Base-by-base conservation (phyloP, 2,329 filamentous ascomycete genomes). In the Xylariaceae sp. region DNA sequence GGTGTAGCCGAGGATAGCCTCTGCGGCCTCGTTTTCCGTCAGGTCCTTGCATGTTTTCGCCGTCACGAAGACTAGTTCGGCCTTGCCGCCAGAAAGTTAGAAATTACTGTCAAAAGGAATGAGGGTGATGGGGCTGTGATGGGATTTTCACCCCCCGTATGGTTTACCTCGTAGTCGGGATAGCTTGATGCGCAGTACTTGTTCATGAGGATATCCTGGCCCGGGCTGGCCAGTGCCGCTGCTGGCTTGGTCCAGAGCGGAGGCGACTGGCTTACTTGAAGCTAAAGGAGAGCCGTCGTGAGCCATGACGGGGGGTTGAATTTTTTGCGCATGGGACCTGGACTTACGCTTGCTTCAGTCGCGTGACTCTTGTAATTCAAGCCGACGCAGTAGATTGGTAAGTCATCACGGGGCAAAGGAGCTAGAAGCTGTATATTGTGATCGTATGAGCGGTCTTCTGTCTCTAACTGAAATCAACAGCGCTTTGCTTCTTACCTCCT, bases 231-330 rank as follows among this genome's bases (percentile, higher is more conserved):
- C 49, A 68, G 73, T 66, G 63, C 71, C 63, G 54, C 67, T 58
- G 40, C 73, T 47, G 63, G 71, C 69, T 78, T 77, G 58, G 75
- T 75, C 66, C 76, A 78, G n/a, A 74, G 48, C n/a, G 61, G 61
- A 4, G 61, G 59, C 3, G 47, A 41, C 14, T 53, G 43, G 52
- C 28, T 56, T 33, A 53, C 29, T 57, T 52, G 33, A 6, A 61
- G 47, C 60, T 63, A 24, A 37, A n/a, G n/a, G 12, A 29, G 3
- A 8, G 6, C 19, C n/a, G 11, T 54, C 4, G 21, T 48, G 39
- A 48, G 58, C 16, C n/a, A n/a, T n/a, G 40, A 11, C 9, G 23
- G 16, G 24, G 19, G 8, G 11, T 4, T 4, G 3, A 14, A 24
- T 6, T 23, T 21, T n/a, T n/a, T n/a, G n/a, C n/a, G n/a, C 5